phyloP scores from a whole-genome alignment of 768 basidiomycete species.

The Mycena filopes region DNA sequence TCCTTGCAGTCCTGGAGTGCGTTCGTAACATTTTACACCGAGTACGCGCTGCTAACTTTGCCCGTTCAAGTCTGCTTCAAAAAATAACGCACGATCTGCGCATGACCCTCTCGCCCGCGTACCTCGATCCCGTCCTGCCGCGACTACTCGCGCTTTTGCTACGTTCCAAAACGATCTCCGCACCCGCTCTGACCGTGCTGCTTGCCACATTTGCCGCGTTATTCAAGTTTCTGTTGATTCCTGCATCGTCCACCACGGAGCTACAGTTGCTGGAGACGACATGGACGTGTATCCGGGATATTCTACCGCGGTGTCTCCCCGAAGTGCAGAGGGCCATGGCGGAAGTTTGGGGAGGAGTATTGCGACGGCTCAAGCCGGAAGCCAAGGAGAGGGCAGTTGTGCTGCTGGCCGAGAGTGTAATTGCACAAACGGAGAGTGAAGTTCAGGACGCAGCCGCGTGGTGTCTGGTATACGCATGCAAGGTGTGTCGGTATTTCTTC shows the following conservation, averaged over 20 bases:
- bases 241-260: slow-evolving; percentile 59
- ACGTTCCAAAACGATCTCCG: slow-evolving; percentile 60
- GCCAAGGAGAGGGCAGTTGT: slow-evolving; percentile 65
- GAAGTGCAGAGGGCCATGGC: slow-evolving; percentile 83
- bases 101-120: slow-evolving; percentile 75
- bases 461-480: slow-evolving; percentile 82
- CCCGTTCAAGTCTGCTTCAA: slow-evolving; percentile 69
- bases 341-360: slow-evolving; percentile 86
- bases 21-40: slow-evolving; percentile 37
- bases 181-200: slow-evolving; percentile 68
- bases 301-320: slow-evolving; percentile 68
- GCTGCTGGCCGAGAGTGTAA: slow-evolving; percentile 62
- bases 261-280: slow-evolving; percentile 65
- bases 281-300: slow-evolving; percentile 63
- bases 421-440: slow-evolving; percentile 36
- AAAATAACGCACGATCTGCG: slow-evolving; percentile 85
- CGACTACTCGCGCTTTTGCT: slow-evolving; percentile 68
- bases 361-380: slow-evolving; percentile 76
- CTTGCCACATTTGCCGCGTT: slow-evolving; percentile 74
- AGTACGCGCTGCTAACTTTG: slow-evolving; percentile 29
- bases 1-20: slow-evolving; percentile 82
- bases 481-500: slow-evolving; percentile 54
- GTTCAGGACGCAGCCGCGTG: slow-evolving; percentile 77
- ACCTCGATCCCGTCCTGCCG: slow-evolving; percentile 59
- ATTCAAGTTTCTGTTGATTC: slow-evolving; percentile 80